A percentile compares a stretch with the other conserved stretches of the same genome.
Conservation (phyloP, 2,329 filamentous ascomycete genomes). For the Aspergillus terreus region DNA sequence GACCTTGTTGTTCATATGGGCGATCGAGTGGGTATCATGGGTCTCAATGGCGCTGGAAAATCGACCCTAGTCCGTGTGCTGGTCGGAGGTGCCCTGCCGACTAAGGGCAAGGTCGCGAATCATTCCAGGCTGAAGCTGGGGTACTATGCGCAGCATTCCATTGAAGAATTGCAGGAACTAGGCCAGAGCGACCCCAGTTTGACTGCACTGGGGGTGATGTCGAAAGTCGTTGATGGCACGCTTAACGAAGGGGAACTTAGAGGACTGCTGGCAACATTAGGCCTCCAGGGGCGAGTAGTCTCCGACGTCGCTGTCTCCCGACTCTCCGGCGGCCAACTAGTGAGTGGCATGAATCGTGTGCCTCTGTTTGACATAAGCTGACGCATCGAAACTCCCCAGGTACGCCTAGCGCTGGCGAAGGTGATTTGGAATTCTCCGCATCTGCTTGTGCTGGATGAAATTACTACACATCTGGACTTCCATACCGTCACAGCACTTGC, state of each 20-base stretch:
- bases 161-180: conserved; percentile 62
- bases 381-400: conserved; percentile 24
- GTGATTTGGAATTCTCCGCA: conserved; percentile 68
- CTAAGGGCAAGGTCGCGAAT: conserved; percentile 57
- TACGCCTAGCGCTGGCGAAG: conserved; percentile 62
- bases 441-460: conserved; percentile 72
- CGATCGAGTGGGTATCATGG: conserved; percentile 70
- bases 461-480: conserved; percentile 81
- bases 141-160: conserved; percentile 77
- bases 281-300: conserved; percentile 65
- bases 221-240: conserved; percentile 49
- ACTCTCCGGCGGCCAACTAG: conserved; percentile 76
- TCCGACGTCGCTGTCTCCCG: conserved; percentile 70
- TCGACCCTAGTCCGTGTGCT: conserved; percentile 72
- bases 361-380: not conserved
- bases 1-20: conserved; percentile 68
- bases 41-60: conserved; percentile 78
- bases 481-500: conserved; percentile 72
- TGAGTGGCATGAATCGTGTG: conserved; percentile 34
- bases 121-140: conserved; percentile 69
- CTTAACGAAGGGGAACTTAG: conserved; percentile 66
- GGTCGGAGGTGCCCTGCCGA: conserved; percentile 57
- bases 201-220: conserved; percentile 64
- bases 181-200: conserved; percentile 51
- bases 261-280: conserved; percentile 63